These are phyloP conservation scores for Crassisporium funariophilum DNA, from an alignment of 768 basidiomycete species.

Conservation along the genomic window DNA sequence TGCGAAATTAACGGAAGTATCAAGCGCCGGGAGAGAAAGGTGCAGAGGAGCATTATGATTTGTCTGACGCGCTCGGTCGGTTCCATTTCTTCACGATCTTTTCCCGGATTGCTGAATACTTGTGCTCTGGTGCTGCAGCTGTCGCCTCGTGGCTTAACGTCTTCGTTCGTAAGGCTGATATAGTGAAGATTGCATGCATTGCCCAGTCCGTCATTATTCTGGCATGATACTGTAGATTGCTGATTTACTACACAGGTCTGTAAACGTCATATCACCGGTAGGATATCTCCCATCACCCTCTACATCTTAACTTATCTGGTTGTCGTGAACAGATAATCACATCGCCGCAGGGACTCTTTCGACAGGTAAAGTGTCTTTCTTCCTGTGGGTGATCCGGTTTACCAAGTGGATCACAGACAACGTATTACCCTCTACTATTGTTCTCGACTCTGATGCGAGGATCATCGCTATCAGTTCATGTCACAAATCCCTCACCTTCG, in stretches of 20 bases:
- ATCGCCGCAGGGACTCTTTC: conserved; percentile 43
- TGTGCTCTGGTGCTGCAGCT: conserved; percentile 36
- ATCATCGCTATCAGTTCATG: conserved; percentile 39
- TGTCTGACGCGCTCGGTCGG: conserved; percentile 50
- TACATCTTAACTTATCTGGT: background rate
- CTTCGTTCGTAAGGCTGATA: conserved; percentile 58
- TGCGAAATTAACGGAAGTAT: no score
- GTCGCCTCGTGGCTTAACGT: conserved; percentile 65
- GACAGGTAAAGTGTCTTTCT: conserved; percentile 22
- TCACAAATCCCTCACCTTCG: conserved; percentile 28
- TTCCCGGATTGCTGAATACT: background rate
- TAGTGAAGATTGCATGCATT: conserved; percentile 62
- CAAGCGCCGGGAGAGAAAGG: conserved; percentile 49
- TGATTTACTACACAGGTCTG: conserved; percentile 26
- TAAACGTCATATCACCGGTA: conserved; percentile 52
- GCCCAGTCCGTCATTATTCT: conserved; percentile 48
- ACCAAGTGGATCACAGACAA: conserved; percentile 36
- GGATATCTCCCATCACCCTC: conserved; percentile 7
- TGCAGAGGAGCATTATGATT: conserved; percentile 55
- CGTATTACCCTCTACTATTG: conserved; percentile 52
- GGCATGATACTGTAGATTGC: background rate
- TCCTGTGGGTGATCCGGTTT: background rate
- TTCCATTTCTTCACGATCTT: background rate
- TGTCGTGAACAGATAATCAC: conserved; percentile 42
- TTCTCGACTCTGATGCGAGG: conserved; percentile 62